These are phyloP conservation scores for Skeletonema marinoi DNA, from an alignment of 108 stramenopile species.

Conservation along the genomic window DNA sequence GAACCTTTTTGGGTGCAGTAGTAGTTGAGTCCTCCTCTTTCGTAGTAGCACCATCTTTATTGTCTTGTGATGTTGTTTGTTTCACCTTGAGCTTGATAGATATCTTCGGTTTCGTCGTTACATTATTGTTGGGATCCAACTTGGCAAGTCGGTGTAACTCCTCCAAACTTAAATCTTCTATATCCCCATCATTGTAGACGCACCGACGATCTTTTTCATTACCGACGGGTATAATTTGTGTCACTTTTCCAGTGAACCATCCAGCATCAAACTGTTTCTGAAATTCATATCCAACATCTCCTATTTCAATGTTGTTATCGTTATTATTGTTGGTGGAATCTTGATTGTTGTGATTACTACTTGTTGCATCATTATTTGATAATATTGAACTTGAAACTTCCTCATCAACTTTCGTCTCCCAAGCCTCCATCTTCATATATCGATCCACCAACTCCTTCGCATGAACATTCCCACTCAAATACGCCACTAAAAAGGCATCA, in stretches of 20 bases:
- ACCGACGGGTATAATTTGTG: conserved; percentile 29
- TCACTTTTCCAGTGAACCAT: conserved; percentile 38
- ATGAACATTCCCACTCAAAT: conserved; percentile 35
- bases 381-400: background rate
- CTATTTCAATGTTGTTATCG: background rate
- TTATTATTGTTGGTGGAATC: background rate
- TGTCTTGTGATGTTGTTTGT: conserved; percentile 11
- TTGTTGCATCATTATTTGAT: background rate
- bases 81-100: conserved; percentile 36
- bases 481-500: conserved; percentile 36
- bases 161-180: conserved; percentile 36
- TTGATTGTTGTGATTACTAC: background rate
- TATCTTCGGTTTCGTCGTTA: conserved; percentile 35
- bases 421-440: conserved; percentile 5
- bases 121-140: conserved; percentile 25
- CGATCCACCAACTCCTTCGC: conserved; percentile 40
- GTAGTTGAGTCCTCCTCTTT: background rate
- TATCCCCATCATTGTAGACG: conserved; percentile 33
- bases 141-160: conserved; percentile 31
- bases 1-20: background rate
- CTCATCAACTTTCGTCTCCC: background rate
- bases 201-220: conserved; percentile 28
- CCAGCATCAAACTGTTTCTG: conserved; percentile 39
- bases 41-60: conserved; percentile 10
- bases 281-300: conserved; percentile 39